Base-by-base conservation (phyloP, 2,329 filamentous ascomycete species). In the Ophiocordyceps sinensis region DNA sequence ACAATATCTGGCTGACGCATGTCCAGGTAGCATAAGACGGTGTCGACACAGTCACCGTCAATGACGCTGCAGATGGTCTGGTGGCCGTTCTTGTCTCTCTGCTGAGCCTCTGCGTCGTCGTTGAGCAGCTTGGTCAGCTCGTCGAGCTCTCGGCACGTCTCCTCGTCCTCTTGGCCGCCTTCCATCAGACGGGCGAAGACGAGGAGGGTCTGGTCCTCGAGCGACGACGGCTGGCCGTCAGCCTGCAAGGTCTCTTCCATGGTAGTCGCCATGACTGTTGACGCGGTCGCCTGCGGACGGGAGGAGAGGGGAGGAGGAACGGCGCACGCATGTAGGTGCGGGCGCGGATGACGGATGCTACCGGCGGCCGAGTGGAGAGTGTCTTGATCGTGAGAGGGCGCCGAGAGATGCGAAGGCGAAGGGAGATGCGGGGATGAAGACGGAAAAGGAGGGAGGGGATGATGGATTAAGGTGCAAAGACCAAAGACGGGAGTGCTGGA, bases 141-240 rank as follows among this genome's bases (percentile, higher is more conserved):
- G 48, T 74, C 71, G 37, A 81, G 63, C 45, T 77, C 70, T 45
- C 61, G 61, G 51, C 73, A 79, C 12, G 75, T 82, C 49, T 84
- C 79, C 43, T 78, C 75, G 54, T 85, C 85, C 51, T 94, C 85
- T 52, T 88, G 77, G 41, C 86, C 87, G 36, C 85, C 86, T 57
- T 93, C 85, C 79, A 95, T 93, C 51, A 95, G 68, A 53, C 84
- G 82, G 21, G 88, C 88, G 49, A 95, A 77, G 50, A 89, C 79
- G 43, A 94, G 75, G 53, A 82, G 75, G 42, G 82, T 81, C 53
- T 81, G 68, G 53, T 85, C 79, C 50, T 73, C 63, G 63, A 74
- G 38, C 51, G 59, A 60, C 31, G 54, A 55, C 31, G 56, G 52
- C 36, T 55, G 53, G 30, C 47, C 49, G 31, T 56, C 50, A 38